A percentile compares a stretch with the other conserved stretches of the same genome.
Conservation (phyloP, 768 basidiomycete species). For the Mrakia frigida region DNA sequence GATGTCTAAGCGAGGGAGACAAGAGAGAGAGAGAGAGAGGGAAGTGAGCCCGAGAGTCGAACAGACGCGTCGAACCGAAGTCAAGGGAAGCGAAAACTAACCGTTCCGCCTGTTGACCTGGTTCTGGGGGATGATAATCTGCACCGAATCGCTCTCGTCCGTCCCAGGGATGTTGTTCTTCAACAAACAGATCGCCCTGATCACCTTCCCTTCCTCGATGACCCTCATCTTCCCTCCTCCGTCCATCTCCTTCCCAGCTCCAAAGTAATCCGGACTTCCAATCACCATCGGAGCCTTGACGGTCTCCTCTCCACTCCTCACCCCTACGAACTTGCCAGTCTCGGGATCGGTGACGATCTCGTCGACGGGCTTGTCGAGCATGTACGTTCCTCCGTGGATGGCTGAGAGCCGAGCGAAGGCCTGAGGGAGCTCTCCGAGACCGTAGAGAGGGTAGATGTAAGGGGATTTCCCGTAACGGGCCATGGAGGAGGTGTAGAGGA, state of each 20-base stretch:
- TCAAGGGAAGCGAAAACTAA: constrained; percentile 46
- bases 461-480: constrained; percentile 98
- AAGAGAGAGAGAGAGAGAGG: constrained; percentile 15
- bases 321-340: constrained; percentile 82
- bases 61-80: neutral
- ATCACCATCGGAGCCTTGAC: constrained; percentile 97
- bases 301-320: constrained; percentile 79
- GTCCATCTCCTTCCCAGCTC: constrained; percentile 55
- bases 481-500: constrained; percentile 97
- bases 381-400: constrained; percentile 99
- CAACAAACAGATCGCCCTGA: constrained; percentile 93
- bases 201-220: constrained; percentile 86
- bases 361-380: constrained; percentile 94
- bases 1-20: constrained; percentile 62
- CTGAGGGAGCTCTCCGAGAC: constrained; percentile 96
- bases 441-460: constrained; percentile 98
- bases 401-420: constrained; percentile 96
- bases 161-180: constrained; percentile 98
- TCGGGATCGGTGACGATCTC: constrained; percentile 77
- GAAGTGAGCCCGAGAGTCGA: neutral
- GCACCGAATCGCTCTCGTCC: constrained; percentile 87
- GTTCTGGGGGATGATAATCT: constrained; percentile 98
- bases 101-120: constrained; percentile 91
- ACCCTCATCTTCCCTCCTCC: constrained; percentile 75
- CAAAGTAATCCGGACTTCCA: constrained; percentile 96